Percentiles rank a stretch among this genome's conserved stretches.
Conservation (phyloP, 345 rosid species). For the Eucalyptus virginea region DNA sequence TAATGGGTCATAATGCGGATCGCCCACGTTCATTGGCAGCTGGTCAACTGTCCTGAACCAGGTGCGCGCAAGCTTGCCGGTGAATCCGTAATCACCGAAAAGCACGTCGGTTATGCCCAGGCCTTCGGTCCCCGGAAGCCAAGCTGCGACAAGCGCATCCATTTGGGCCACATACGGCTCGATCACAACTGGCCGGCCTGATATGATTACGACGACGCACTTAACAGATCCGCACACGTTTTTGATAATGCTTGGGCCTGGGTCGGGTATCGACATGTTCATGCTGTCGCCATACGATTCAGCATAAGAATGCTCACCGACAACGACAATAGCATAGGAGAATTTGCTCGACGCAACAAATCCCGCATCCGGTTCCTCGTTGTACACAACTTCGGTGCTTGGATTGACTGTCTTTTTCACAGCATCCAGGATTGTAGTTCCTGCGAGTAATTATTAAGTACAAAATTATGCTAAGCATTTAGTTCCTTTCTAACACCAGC, state of each 20-base stretch:
- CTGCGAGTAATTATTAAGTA: neutral
- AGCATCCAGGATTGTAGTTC: conserved; percentile 3
- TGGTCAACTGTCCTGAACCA: conserved; percentile 84
- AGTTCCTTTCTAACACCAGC: neutral
- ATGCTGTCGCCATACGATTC: conserved; percentile 67
- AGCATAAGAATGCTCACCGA: conserved; percentile 87
- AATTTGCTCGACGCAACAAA: conserved; percentile 50
- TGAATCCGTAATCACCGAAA: conserved; percentile 75
- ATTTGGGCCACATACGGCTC: conserved; percentile 48
- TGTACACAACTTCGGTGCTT: conserved; percentile 12
- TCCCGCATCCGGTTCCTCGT: conserved; percentile 41
- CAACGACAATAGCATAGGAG: conserved; percentile 59
- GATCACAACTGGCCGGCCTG: conserved; percentile 74
- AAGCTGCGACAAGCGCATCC: conserved; percentile 80
- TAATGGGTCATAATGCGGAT: conserved; percentile 24
- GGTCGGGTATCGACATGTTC: conserved; percentile 49
- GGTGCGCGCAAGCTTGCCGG: conserved; percentile 69
- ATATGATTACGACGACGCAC: conserved; percentile 62
- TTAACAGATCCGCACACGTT: conserved; percentile 54
- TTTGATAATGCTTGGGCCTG: conserved; percentile 49
- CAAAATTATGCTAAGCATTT: neutral
- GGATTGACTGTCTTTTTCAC: neutral
- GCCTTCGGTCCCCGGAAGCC: conserved; percentile 96
- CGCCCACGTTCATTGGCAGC: conserved; percentile 73
- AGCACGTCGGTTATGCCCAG: conserved; percentile 69